Conservation (phyloP, 441 rosid genomes). For the Sinapis alba region DNA sequence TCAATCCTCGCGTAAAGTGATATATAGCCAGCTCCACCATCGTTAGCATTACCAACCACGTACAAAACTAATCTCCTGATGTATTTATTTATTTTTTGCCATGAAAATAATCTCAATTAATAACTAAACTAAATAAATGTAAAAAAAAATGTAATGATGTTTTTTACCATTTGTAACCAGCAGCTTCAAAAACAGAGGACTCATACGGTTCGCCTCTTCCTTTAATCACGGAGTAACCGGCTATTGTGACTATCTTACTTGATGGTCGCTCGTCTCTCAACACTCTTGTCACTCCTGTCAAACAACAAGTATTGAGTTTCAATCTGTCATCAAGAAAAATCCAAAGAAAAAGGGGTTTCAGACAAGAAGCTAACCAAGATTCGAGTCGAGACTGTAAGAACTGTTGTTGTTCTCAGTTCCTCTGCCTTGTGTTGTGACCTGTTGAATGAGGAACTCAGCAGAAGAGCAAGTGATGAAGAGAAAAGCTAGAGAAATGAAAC, state of each 20-base stretch:
- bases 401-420: neutral
- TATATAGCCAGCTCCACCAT: slow-evolving; percentile 31
- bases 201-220: slow-evolving; percentile 9
- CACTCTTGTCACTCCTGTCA: neutral
- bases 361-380: neutral
- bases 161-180: slow-evolving; percentile 44
- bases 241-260: slow-evolving; percentile 31
- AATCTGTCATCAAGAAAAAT: no score
- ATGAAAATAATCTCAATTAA: neutral
- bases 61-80: slow-evolving; percentile 34
- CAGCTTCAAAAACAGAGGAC: slow-evolving; percentile 36
- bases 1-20: slow-evolving; percentile 43
- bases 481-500: neutral
- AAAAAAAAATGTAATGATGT: neutral
- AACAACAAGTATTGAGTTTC: neutral
- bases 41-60: slow-evolving; percentile 37
- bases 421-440: neutral
- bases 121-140: neutral
- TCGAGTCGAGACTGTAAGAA: neutral
- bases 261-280: slow-evolving; percentile 26
- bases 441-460: neutral
- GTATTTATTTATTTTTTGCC: neutral
- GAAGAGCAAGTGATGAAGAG: neutral
- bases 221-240: slow-evolving; percentile 20
- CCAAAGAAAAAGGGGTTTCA: neutral